phyloP scores from a whole-genome alignment of 2,329 filamentous ascomycete species.

The Neofusicoccum kwambonambiense region DNA sequence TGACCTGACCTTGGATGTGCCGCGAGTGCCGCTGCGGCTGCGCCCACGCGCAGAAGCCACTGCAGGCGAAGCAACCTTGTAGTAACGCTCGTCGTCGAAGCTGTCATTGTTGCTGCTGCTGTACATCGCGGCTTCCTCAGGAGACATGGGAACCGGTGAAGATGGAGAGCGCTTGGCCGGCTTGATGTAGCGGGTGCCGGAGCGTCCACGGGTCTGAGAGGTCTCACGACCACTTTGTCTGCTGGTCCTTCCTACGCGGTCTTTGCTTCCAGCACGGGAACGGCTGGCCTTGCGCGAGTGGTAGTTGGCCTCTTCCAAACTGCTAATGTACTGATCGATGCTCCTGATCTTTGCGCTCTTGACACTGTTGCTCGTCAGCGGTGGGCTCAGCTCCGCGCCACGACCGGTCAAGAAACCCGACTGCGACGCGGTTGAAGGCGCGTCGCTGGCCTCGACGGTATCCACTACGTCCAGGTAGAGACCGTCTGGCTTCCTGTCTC shows the following conservation, averaged over 20 bases:
- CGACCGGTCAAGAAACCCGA: conserved; percentile 10
- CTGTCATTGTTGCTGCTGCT: conserved; percentile 43
- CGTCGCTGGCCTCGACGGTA: conserved; percentile 34
- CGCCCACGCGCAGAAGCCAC: conserved; percentile 36
- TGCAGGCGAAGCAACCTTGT: conserved; percentile 41
- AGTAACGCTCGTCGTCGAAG: conserved; percentile 49
- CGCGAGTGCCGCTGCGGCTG: conserved; percentile 32
- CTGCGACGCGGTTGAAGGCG: conserved; percentile 28
- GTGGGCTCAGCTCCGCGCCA: conserved; percentile 55
- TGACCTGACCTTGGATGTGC: conserved; percentile 34
- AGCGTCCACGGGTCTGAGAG: conserved; percentile 70
- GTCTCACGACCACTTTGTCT: conserved; percentile 17
- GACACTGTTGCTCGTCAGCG: conserved; percentile 48
- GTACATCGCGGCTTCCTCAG: conserved; percentile 64
- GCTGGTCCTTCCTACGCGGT: conserved; percentile 1
- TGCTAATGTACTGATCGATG: conserved; percentile 82
- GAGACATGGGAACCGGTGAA: conserved; percentile 91
- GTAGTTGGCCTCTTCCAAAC: conserved; percentile 73
- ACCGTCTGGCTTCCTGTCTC: conserved; percentile 75
- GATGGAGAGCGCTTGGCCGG: conserved; percentile 83
- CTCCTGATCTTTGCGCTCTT: conserved; percentile 61
- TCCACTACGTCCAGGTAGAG: conserved; percentile 54
- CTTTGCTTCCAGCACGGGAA: conserved; percentile 46
- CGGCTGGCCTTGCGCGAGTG: conserved; percentile 44
- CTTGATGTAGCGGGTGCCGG: conserved; percentile 65